A percentile compares a stretch with the other conserved stretches of the same genome.
Conservation (phyloP, 176 grass and related monocot species). For the Dactylis glomerata region DNA sequence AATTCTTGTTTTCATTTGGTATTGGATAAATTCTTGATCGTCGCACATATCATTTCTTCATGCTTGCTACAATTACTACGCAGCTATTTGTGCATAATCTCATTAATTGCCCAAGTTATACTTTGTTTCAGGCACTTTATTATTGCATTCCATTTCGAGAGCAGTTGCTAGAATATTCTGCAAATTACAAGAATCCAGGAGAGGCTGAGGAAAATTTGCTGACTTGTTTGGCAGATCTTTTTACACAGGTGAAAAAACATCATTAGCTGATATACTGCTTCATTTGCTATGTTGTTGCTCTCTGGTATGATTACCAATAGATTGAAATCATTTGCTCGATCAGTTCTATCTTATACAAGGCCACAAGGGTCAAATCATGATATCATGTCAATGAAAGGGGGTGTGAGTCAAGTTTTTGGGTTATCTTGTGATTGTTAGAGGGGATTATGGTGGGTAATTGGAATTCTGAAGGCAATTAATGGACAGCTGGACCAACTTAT, state of each 20-base stretch:
- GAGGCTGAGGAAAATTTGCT: slow-evolving; percentile 81
- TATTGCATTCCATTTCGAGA: slow-evolving; percentile 83
- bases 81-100: neutral
- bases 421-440: neutral
- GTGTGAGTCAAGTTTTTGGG: neutral
- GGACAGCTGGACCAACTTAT: neutral
- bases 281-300: slow-evolving; percentile 13
- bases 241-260: slow-evolving; percentile 61
- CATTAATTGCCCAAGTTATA: neutral
- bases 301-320: slow-evolving; percentile 13
- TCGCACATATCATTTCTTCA: neutral
- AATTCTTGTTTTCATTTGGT: neutral
- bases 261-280: slow-evolving; percentile 13
- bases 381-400: neutral
- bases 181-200: slow-evolving; percentile 51
- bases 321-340: neutral
- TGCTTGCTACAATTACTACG: slow-evolving; percentile 19
- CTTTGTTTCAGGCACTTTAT: slow-evolving; percentile 75
- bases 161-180: slow-evolving; percentile 79
- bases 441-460: neutral
- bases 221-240: slow-evolving; percentile 91
- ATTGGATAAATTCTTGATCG: neutral
- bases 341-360: neutral
- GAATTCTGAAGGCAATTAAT: neutral
- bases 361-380: neutral